phyloP scores from a whole-genome alignment of 352 stramenopile species.

The Hyaloperonospora brassicae region DNA sequence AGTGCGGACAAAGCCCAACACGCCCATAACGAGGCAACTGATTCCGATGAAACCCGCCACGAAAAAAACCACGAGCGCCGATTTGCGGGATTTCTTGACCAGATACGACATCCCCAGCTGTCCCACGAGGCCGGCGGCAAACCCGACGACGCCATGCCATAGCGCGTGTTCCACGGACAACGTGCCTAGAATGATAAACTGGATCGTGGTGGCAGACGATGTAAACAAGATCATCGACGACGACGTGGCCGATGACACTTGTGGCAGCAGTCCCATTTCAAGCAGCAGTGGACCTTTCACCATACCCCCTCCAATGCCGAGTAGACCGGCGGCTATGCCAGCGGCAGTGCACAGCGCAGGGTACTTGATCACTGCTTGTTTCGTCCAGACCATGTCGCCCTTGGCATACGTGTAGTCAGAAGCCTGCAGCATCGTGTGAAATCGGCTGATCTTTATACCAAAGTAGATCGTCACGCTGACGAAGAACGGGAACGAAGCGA shows the following conservation, averaged over 20 bases:
- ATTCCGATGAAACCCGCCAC: conserved; percentile 64
- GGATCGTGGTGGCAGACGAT: conserved; percentile 91
- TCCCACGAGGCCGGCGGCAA: conserved; percentile 85
- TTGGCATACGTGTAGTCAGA: conserved; percentile 90
- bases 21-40: conserved; percentile 64
- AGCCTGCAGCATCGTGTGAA: conserved; percentile 50
- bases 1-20: conserved; percentile 52
- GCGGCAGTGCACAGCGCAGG: conserved; percentile 63
- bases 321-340: conserved; percentile 58
- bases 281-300: conserved; percentile 86
- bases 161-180: conserved; percentile 87
- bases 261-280: conserved; percentile 83
- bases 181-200: conserved; percentile 92
- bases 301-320: conserved; percentile 89
- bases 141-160: conserved; percentile 87
- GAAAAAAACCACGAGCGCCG: conserved; percentile 72
- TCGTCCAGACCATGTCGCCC: conserved; percentile 93
- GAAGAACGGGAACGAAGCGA: conserved; percentile 68
- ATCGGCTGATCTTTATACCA: conserved; percentile 52
- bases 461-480: conserved; percentile 65
- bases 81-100: conserved; percentile 86
- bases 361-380: conserved; percentile 81
- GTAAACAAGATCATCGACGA: conserved; percentile 91
- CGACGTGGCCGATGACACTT: conserved; percentile 83
- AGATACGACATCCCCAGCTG: conserved; percentile 89